Evolutionary conservation across 78 protist genomes (phyloP), one percentile per base, ranked within the genome.

Genomic region (Abeoforma whisleri): DNA sequence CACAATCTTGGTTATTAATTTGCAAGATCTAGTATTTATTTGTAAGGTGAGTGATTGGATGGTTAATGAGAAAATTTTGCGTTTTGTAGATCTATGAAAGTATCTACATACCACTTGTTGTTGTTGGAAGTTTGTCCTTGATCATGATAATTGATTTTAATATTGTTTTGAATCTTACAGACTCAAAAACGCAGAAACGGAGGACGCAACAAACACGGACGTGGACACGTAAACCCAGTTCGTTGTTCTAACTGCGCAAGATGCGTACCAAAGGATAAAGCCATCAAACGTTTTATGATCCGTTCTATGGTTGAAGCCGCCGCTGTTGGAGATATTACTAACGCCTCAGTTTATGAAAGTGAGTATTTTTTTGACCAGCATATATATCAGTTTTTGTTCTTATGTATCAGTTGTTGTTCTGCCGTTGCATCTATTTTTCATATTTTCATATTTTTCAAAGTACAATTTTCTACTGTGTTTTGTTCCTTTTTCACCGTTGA

Each of bases 191-290:
- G 98, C 34, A 89, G 99, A 23, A 97, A 96, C 89, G 77, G 87
- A 68, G 98, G 98, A 16, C 93, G 98, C 76, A 12, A 80, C 87
- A 94, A 94, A 92, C 76, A 93, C 85, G 94, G 95, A 68, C 95
- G 99, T 38, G 98, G 98, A 69, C 93, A 87, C 88, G 90, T 84
- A 76, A 77, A 39, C 76, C 35, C 77, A 86, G 91, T 95, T 88
- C 91, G 98, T 38, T 97, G 99, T 95, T 38, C 76, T 86, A 96
- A 95, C 95, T 97, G 99, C 92, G 96, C 90, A 16, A 91, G 98
- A 79, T 81, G 87, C 57, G 91, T 86, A 37, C 95, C 97, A 87
- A 96, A 96, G 94, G 96, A 84, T 57, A 84, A 84, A 74, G 98
- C 98, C 57, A 91, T 96, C 83, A 93, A 91, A 93, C 91, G 99